Base-by-base conservation (phyloP, 805 yeast genomes). In the Sungouiozyma ichnusensis region DNA sequence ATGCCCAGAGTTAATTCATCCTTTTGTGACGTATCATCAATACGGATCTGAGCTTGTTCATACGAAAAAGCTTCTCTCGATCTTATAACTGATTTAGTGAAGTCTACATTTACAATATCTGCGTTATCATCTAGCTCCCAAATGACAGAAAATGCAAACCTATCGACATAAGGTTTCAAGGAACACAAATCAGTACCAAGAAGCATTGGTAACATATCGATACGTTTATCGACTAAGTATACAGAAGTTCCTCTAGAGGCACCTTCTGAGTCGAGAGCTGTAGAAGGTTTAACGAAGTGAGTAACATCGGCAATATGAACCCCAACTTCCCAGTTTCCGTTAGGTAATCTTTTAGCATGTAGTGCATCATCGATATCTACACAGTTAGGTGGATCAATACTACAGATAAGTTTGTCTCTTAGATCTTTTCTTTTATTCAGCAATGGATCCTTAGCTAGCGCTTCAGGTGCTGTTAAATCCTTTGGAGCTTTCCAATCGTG, bases 241-340 rank as follows among this genome's bases (percentile, higher is more conserved):
- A 92, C 97, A 3, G 98, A 88, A 0, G 98, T 92, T 54, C 97
- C 97, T 65, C 99, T 77, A 1, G 94, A 74, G 0, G 97, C 95
- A 63, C 97, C 99, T 65, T 92, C 99, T 36, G 77, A 81, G 60
- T 92, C 98, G 45, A 92, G 70, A 0, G 97, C 80, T 3, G 96
- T 86, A 48, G 80, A 82, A 0, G 98, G 81, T 63, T 87, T 86
- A 37, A 92, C 98, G 57, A 92, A 92, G 65, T 92, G 95, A 1
- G 97, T 85, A 24, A 92, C 99, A 65, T 92, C 99, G 8, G 99
- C 99, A 67, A 92, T 92, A 58, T 92, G 99, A 24, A 92, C 99
- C 57, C 99, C 99, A 43, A 92, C 95, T 61, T 92, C 95, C 69
- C 76, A 87, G 59, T 90, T 85, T 0, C 98, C 98, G 60, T 92